These are phyloP conservation scores for Lentinula guzmanii DNA, from an alignment of 768 basidiomycete species.

Conservation along the genomic window DNA sequence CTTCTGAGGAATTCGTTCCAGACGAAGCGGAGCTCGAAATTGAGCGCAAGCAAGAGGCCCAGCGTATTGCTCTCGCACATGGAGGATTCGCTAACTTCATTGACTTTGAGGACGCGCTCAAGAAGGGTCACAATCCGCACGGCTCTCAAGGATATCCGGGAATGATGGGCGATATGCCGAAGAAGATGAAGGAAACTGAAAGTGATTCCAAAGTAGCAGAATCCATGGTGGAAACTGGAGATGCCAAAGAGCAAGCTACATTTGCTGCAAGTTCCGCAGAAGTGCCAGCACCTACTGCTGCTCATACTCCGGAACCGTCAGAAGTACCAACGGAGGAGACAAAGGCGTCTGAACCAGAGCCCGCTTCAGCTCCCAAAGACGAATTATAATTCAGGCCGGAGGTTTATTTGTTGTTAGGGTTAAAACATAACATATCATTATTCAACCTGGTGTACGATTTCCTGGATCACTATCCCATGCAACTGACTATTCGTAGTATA, in stretches of 20 bases:
- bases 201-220: conserved; percentile 7
- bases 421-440: background rate
- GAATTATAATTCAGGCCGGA: background rate
- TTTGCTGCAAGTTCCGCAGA: background rate
- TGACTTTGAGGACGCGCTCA: conserved; percentile 46
- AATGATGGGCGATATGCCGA: conserved; percentile 32
- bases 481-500: background rate
- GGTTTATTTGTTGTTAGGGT: background rate
- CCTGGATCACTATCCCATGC: background rate
- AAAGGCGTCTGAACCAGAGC: background rate
- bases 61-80: conserved; percentile 44
- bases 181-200: conserved; percentile 6
- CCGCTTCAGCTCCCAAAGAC: background rate
- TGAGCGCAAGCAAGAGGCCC: conserved; percentile 44
- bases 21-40: conserved; percentile 41
- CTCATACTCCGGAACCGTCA: background rate
- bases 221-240: background rate
- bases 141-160: conserved; percentile 41
- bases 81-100: conserved; percentile 44
- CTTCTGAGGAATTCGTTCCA: conserved; percentile 33
- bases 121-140: conserved; percentile 33
- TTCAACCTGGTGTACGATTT: background rate
- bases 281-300: background rate
- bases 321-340: background rate
- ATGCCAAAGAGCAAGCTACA: background rate